Conservation (phyloP, 1,139 yeast genomes). For the Debaryomyces psychrophilus region DNA sequence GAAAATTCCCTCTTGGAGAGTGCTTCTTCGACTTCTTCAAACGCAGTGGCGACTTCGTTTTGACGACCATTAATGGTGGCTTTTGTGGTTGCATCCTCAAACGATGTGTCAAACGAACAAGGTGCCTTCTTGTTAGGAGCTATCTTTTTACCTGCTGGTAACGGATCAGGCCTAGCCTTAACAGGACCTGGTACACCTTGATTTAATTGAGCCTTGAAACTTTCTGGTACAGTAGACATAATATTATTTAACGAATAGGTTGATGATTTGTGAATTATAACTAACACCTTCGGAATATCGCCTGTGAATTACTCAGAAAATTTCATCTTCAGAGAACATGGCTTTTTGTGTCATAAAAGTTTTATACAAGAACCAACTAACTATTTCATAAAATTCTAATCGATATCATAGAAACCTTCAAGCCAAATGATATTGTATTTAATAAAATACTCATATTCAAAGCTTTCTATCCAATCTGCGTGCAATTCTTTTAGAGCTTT, state of each 20-base stretch:
- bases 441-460: too few species aligned
- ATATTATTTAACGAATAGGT: background rate
- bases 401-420: too few species aligned
- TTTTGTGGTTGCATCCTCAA: slow-evolving; percentile 17
- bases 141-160: slow-evolving; percentile 21
- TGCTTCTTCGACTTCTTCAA: slow-evolving; percentile 16
- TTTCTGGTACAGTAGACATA: slow-evolving; percentile 19
- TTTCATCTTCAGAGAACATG: too few species aligned
- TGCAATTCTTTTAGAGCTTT: too few species aligned
- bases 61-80: slow-evolving; percentile 16
- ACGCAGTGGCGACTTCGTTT: slow-evolving; percentile 16
- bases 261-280: background rate
- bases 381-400: too few species aligned
- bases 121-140: slow-evolving; percentile 20
- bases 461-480: too few species aligned
- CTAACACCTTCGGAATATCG: too few species aligned
- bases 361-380: too few species aligned
- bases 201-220: slow-evolving; percentile 21
- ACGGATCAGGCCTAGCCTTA: slow-evolving; percentile 22
- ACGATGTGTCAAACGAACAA: slow-evolving; percentile 17
- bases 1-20: slow-evolving; percentile 17
- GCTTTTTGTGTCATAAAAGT: too few species aligned
- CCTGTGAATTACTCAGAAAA: too few species aligned
- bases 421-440: too few species aligned
- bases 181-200: slow-evolving; percentile 21